phyloP scores from a whole-genome alignment of 1,139 yeast species.

The Scheffersomyces titani region DNA sequence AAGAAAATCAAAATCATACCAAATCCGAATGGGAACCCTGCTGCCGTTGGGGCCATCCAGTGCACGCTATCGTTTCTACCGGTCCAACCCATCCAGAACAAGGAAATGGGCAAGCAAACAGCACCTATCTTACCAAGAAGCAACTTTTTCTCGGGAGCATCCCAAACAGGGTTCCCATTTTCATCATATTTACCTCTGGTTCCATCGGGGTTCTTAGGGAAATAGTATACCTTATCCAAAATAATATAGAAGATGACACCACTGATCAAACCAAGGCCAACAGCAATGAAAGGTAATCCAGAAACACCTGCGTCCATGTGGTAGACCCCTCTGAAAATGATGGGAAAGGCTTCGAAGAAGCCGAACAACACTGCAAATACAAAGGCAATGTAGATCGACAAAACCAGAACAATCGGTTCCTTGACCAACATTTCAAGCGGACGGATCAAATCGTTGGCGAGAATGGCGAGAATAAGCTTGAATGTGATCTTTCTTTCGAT shows the following conservation, averaged over 20 bases:
- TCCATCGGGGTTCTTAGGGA: constrained; percentile 64
- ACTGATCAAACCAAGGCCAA: constrained; percentile 60
- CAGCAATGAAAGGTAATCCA: constrained; percentile 69
- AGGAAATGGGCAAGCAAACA: constrained; percentile 61
- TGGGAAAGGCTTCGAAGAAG: constrained; percentile 76
- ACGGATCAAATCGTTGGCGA: constrained; percentile 52
- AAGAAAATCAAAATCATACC: constrained; percentile 75
- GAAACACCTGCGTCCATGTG: constrained; percentile 58
- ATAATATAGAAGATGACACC: constrained; percentile 55
- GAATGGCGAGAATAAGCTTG: constrained; percentile 22
- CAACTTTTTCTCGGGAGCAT: constrained; percentile 40
- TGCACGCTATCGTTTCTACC: constrained; percentile 57
- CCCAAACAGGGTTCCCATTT: constrained; percentile 51
- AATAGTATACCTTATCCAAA: constrained; percentile 49
- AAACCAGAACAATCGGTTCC: constrained; percentile 70
- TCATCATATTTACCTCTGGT: constrained; percentile 57
- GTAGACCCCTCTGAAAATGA: constrained; percentile 66
- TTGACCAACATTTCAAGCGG: constrained; percentile 65
- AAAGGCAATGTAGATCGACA: constrained; percentile 68
- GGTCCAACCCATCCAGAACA: constrained; percentile 87
- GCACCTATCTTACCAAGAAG: constrained; percentile 59
- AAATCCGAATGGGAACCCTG: constrained; percentile 77
- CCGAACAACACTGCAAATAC: constrained; percentile 76
- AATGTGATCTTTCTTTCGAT: constrained; percentile 27
- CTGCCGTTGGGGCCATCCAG: constrained; percentile 78